Evolutionary conservation across 169 alveolate genomes (phyloP).

Genomic region (Babesia sp.): DNA sequence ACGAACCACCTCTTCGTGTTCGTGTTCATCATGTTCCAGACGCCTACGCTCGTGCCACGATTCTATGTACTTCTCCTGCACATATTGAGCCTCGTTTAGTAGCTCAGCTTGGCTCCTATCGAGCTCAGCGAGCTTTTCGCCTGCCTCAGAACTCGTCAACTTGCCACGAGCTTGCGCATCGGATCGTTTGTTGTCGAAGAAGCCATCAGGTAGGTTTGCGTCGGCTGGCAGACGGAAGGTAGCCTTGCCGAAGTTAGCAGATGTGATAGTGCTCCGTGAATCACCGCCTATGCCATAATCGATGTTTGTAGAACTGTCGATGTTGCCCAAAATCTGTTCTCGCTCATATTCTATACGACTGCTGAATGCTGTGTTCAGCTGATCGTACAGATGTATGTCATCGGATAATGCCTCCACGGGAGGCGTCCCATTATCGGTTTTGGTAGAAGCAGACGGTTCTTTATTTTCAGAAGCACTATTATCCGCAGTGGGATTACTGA

Average conservation of each 20-base stretch:
- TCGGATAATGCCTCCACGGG: not conserved
- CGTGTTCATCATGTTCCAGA: slow-evolving; percentile 51
- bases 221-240: slow-evolving; percentile 14
- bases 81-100: slow-evolving; percentile 62
- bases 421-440: not conserved
- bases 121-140: slow-evolving; percentile 46
- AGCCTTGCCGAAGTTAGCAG: slow-evolving; percentile 55
- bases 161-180: slow-evolving; percentile 70
- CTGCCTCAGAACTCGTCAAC: slow-evolving; percentile 42
- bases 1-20: slow-evolving; percentile 36
- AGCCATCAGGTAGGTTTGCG: slow-evolving; percentile 64
- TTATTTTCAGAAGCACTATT: no score
- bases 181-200: slow-evolving; percentile 60
- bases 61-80: slow-evolving; percentile 60
- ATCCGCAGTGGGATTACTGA: no score
- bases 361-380: slow-evolving; percentile 67
- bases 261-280: slow-evolving; percentile 38
- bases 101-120: slow-evolving; percentile 34
- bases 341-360: slow-evolving; percentile 58
- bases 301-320: slow-evolving; percentile 17
- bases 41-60: slow-evolving; percentile 38
- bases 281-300: slow-evolving; percentile 3
- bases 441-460: not conserved
- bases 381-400: slow-evolving; percentile 53
- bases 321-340: slow-evolving; percentile 45